phyloP scores from a whole-genome alignment of 305 asterid genomes.

The Andrographis paniculata region DNA sequence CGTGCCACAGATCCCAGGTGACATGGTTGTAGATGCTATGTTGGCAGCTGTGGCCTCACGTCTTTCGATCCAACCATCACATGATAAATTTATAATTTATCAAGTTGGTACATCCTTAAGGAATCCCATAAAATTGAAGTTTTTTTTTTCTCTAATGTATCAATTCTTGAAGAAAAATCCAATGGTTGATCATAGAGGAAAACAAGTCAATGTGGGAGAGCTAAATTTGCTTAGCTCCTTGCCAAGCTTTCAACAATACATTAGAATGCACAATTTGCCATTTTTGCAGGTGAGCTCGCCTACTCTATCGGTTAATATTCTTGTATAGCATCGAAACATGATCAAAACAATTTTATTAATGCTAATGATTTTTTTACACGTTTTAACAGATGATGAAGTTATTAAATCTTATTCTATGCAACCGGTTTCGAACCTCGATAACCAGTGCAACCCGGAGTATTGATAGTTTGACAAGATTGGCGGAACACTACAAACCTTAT shows the following conservation, averaged over 20 bases:
- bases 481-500: slow-evolving; percentile 41
- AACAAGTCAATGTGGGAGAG: slow-evolving; percentile 6
- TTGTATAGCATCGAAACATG: neutral
- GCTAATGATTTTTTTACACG: no score
- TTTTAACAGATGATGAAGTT: slow-evolving; percentile 25
- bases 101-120: slow-evolving; percentile 20
- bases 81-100: slow-evolving; percentile 8
- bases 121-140: slow-evolving; percentile 12
- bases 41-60: slow-evolving; percentile 14
- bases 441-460: slow-evolving; percentile 23
- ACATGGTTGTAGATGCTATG: slow-evolving; percentile 25
- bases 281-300: slow-evolving; percentile 13
- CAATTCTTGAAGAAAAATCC: slow-evolving; percentile 16
- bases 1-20: slow-evolving; percentile 18
- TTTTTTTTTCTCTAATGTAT: neutral
- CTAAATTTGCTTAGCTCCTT: slow-evolving; percentile 6
- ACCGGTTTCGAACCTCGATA: slow-evolving; percentile 20
- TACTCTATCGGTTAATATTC: neutral
- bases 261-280: slow-evolving; percentile 18
- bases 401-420: slow-evolving; percentile 28
- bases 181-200: slow-evolving; percentile 13
- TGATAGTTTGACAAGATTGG: slow-evolving; percentile 23
- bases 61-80: neutral
- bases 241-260: slow-evolving; percentile 14
- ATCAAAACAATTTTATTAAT: no score